Percentiles rank a stretch among this genome's conserved stretches.
These are phyloP conservation scores for Torulaspora delbrueckii DNA, from an alignment of 805 yeast genomes.

Conservation along the genomic window DNA sequence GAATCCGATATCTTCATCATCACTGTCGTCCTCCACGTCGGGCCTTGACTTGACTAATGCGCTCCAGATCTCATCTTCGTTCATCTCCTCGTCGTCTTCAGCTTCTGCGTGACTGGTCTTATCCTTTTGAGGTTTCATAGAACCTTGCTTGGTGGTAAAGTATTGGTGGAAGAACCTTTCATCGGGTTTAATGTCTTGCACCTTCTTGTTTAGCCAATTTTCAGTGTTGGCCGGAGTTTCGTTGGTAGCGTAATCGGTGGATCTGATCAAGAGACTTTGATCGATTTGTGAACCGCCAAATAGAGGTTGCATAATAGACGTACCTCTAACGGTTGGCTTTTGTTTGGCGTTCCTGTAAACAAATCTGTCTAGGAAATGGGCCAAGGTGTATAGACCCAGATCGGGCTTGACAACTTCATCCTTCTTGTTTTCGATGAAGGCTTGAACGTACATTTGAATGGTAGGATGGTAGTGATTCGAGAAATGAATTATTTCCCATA, in stretches of 20 bases:
- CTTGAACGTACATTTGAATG: conserved; percentile 70
- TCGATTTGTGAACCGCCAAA: conserved; percentile 67
- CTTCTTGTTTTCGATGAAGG: conserved; percentile 46
- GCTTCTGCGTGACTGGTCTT: conserved; percentile 37
- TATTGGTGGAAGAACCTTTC: conserved; percentile 86
- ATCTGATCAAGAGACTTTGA: conserved; percentile 60
- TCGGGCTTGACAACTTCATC: conserved; percentile 68
- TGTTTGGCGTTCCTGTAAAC: conserved; percentile 90
- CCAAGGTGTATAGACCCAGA: conserved; percentile 76
- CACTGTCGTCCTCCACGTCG: conserved; percentile 53
- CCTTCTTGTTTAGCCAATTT: conserved; percentile 70
- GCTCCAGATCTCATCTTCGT: conserved; percentile 74
- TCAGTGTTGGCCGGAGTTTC: conserved; percentile 70
- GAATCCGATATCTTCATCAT: conserved; percentile 38
- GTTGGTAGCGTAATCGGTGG: conserved; percentile 40
- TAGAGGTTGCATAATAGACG: conserved; percentile 95
- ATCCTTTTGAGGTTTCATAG: conserved; percentile 31
- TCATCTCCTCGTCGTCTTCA: conserved; percentile 42
- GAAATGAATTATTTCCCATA: conserved; percentile 83
- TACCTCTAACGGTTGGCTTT: conserved; percentile 68
- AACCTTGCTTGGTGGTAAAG: conserved; percentile 56
- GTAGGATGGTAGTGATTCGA: conserved; percentile 89
- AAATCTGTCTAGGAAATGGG: conserved; percentile 91
- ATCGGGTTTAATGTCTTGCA: conserved; percentile 70
- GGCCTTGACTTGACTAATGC: conserved; percentile 74